Base-by-base conservation (phyloP, 768 basidiomycete genomes). In the Hygrocybe coccinea region DNA sequence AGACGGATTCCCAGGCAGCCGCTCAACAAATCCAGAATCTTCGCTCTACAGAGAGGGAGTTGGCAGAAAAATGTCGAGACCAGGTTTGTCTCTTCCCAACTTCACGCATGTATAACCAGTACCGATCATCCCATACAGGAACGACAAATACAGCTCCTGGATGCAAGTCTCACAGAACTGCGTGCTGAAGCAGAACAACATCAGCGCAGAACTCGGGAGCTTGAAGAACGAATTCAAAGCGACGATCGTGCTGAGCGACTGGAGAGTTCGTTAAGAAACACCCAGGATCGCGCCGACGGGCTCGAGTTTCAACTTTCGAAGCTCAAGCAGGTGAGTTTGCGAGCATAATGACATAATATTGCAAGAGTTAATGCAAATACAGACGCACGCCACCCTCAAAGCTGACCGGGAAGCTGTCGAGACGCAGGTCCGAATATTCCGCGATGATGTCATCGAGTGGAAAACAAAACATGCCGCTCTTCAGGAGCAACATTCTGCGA, bases 231-330 rank as follows among this genome's bases (percentile, higher is more conserved):
- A 60, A 85, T 93, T 19, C 83, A 91, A 67, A 85, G 81, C 57
- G 90, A 93, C 64, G 89, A 92, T 68, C 84, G 87, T 39, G 83
- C 84, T 14, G 90, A 91, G 59, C 78, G 78, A 41, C 70, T 91
- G 22, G 89, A 91, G 65, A 71, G 72, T 44, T 86, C 86, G 7
- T 71, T 93, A 46, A 85, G 85, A 64, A 84, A 90, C 62, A 85
- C 85, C 22, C 88, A 90, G 62, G 83, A 92, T 62, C 85, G 86
- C 53, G 86, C 86, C 4, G 89, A 89, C 56, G 89, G 91, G 64
- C 78, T 92, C 8, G 90, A 91, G 62, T 87, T 90, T 62, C 88
- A 88, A 64, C 73, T 93, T 17, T 83, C 85, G 11, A 89, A 87
- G 65, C 71, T 87, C 38, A 88, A 84, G 63, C 90, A 91, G 81